Evolutionary conservation across 2,329 filamentous ascomycete species (phyloP).

Genomic region (Fusarium odoratissimum): DNA sequence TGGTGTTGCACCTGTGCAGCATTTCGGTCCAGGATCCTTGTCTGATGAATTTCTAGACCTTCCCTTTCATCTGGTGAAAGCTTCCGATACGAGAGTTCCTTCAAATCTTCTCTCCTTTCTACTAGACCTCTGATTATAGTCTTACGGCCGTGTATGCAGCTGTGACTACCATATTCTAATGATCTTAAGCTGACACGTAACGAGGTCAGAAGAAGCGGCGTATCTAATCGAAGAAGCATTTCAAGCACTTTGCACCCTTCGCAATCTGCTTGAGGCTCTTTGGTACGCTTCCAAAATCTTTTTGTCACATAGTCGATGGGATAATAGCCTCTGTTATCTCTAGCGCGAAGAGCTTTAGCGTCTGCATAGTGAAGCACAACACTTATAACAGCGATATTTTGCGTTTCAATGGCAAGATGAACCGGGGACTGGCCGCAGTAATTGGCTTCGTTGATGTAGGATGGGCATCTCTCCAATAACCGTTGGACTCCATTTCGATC

Average conservation of each 20-base stretch:
- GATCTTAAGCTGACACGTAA: no score
- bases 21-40: not conserved
- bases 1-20: not conserved
- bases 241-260: not conserved
- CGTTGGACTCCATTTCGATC: fast-evolving
- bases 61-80: fast-evolving
- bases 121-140: fast-evolving
- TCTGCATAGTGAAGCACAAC: fast-evolving
- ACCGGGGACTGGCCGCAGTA: fast-evolving
- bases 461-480: not conserved
- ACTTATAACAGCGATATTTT: not conserved
- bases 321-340: fast-evolving
- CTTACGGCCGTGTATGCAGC: not conserved
- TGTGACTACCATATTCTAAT: no score
- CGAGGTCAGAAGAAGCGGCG: not conserved
- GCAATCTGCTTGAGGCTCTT: not conserved
- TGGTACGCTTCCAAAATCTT: fast-evolving
- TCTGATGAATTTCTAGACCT: fast-evolving
- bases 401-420: not conserved
- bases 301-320: not conserved
- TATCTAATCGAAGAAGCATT: not conserved
- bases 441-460: not conserved
- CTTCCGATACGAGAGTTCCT: fast-evolving
- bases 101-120: fast-evolving
- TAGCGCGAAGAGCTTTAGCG: fast-evolving